A percentile compares a stretch with the other conserved stretches of the same genome.
These are phyloP conservation scores for Lactarius hatsudake DNA, from an alignment of 768 basidiomycete genomes.

Conservation along the genomic window DNA sequence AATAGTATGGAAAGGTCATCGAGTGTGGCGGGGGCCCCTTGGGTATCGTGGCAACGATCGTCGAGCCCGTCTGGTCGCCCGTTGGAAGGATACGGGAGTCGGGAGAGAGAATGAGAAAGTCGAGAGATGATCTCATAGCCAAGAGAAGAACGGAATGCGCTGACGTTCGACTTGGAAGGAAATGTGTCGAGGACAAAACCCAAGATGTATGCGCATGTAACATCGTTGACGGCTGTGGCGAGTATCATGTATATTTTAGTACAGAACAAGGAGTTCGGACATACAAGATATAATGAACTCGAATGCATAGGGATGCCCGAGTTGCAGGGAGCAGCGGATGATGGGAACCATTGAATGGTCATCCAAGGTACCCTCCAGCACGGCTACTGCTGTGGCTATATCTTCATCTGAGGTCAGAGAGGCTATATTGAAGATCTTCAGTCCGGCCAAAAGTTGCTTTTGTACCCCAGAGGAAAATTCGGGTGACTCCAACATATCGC, in stretches of 20 bases:
- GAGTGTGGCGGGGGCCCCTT: constrained; percentile 1
- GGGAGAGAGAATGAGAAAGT: constrained; percentile 7
- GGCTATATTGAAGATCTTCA: constrained; percentile 12
- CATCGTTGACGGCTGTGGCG: constrained; percentile 2
- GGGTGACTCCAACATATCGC: background rate
- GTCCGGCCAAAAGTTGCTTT: constrained; percentile 7
- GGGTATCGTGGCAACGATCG: background rate
- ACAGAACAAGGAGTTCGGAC: background rate
- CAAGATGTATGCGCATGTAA: background rate
- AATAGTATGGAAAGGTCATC: constrained; percentile 9
- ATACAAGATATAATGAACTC: constrained; percentile 21
- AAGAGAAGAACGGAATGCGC: background rate
- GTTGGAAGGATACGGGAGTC: constrained; percentile 6
- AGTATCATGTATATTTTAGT: background rate
- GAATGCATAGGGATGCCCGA: constrained; percentile 2
- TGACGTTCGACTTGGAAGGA: background rate
- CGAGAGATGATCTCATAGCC: constrained; percentile 7
- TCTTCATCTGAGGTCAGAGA: constrained; percentile 4
- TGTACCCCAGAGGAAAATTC: background rate
- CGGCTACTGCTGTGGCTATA: constrained; percentile 1
- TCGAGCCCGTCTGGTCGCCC: background rate
- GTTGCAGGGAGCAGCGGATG: constrained; percentile 7
- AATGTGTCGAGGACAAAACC: background rate
- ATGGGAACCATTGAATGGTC: constrained; percentile 13
- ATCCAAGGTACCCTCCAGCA: constrained; percentile 14